Evolutionary conservation across 176 grass and related monocot species (phyloP), one percentile per base, ranked within the genome.

Genomic region (Aechmea fasciata): DNA sequence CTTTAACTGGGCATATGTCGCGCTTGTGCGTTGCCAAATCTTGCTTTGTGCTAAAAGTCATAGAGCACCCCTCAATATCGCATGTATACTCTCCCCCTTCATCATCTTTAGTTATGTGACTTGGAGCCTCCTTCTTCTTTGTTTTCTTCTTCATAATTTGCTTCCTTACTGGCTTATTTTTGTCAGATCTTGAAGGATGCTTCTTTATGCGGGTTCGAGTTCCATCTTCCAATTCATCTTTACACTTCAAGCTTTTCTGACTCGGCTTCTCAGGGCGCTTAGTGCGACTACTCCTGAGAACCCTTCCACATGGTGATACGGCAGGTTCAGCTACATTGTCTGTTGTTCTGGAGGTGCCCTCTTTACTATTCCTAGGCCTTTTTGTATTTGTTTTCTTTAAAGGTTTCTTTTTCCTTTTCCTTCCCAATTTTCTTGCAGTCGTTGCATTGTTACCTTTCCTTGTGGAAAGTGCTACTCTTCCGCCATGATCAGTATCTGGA

Each of bases 31-130:
- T 47, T 14, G 81, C 57, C 74, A 97, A 51, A 0, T 92, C 86
- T 19, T 89, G 61, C 14, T 79, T 81, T 48, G 86, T 92, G 67
- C 63, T 70, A 68, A 97, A 97, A 5, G 63, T 83, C 89, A 87
- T 92, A 14, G 75, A 73, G 68, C 93, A 97, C 63, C 90, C 86
- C 9, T 92, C 85, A 1, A 96, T 80, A 49, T 79, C 53, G 15
- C 93, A 92, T 0, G 1, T 25, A 66, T 84, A 92, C 71, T 80
- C 73, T 65, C 75, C 65, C 64, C 55, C 85, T 10, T 48, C 69
- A 76, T 83, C 47, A 18, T 71, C 75, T 63, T 59, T 59, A 55
- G 52, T 73, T 68, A 75, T 25, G 25, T 11, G 18, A 13, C 14
- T 66, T 69, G 19, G 52, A 73, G 73, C 10, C 49, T 52, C 66